Base-by-base conservation (phyloP, 768 basidiomycete species). In the Podaxis sp. region DNA sequence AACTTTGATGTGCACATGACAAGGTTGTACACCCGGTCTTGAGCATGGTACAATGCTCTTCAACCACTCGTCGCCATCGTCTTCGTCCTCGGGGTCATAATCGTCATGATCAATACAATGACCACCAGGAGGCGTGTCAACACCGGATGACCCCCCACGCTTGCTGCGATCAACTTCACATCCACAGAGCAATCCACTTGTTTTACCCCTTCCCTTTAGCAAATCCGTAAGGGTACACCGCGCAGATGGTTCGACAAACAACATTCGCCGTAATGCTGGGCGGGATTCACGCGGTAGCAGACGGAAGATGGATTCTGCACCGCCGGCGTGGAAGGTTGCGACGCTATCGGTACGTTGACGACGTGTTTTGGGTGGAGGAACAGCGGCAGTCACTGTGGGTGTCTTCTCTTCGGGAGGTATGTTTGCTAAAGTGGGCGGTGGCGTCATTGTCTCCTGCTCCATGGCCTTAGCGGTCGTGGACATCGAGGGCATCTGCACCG, bases 221-320 rank as follows among this genome's bases (percentile, higher is more conserved):
- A 99, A 74, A 71, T 98, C 94, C 10, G 93, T 90, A 59, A 99
- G 83, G 28, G 97, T 98, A 71, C 94, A 96, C 42, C 97, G 87
- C 51, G 88, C 85, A 16, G 82, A 77, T 3, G 96, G 92, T 69
- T 98, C 96, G 51, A 98, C 84, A 66, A 86, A 88, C 66, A 99
- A 79, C 97, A 99, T 99, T 57, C 95, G 85, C 61, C 93, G 90
- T 62, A 99, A 81, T 13, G 91, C 93, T 5, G 88, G 82, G 42
- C 97, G 85, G 13, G 93, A 87, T 75, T 99, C 96, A 57, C 97
- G 88, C 1, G 97, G 97, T 23, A 99, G 82, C 9, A 98, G 80
- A 18, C 96, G 87, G 81, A 99, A 98, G 69, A 99, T 97, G 6
- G 93, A 95, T 71, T 98, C 96, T 27, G 93, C 87, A 18, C 91